Evolutionary conservation across 169 alveolate genomes (phyloP), one percentile per base, ranked within the genome.

Genomic region (Plasmodium sp.): DNA sequence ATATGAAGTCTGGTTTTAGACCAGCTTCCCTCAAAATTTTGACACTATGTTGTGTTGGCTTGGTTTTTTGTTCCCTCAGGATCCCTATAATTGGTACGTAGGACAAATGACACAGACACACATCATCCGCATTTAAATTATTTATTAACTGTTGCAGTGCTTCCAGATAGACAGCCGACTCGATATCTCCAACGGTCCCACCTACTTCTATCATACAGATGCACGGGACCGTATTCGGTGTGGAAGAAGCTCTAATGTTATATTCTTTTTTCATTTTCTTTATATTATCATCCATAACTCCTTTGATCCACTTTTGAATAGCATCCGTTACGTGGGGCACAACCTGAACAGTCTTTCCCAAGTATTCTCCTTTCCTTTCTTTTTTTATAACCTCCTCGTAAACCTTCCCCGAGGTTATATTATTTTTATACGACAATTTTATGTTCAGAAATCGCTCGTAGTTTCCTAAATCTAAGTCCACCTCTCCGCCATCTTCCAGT

Each of bases 381-480:
- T 96, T 96, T 67, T 95, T 92, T 77, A 99, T 93, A 67, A 99
- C 99, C 56, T 97, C 95, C 84, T 97, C 96, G 94, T 97, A 99
- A 14, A 99, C 95, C 92, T 99, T 99, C n/a, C 99, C 99, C 27
- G 99, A 97, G 18, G 99, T 98, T 54, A 99, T 95, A 82, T 98
- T 98, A 95, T 99, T 99, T 72, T 97, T 97, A 27, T 95, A 82
- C 3, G 99, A 93, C 34, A 99, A 96, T 31, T 97, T 93, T 27
- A 98, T 93, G 83, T 97, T 98, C 58, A 99, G 93, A 94, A 98
- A 98, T 74, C 99, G 96, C 96, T 99, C 99, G 94, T 99, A 99
- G 96, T 99, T 99, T n/a, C 99, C 99, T 93, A 99, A 95, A 95
- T 99, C 99, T 83, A 99, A 94, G 96, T 99, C 99, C 9, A 97